Percentiles rank a stretch among this genome's conserved stretches.
These are phyloP conservation scores for Eucalyptus caleyi DNA, from an alignment of 345 rosid genomes.

Conservation along the genomic window DNA sequence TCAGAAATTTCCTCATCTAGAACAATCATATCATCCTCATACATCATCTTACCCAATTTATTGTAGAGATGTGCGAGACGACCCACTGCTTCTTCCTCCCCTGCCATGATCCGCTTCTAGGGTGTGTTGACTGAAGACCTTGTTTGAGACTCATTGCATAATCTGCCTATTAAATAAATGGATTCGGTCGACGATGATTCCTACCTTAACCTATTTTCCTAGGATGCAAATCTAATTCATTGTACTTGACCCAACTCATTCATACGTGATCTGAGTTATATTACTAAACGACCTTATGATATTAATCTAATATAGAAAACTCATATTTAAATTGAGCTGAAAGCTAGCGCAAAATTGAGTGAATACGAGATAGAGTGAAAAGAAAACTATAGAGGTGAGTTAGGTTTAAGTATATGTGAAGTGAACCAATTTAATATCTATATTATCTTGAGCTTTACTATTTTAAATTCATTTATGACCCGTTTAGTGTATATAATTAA, in stretches of 20 bases:
- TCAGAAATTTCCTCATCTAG: too few relatives aligned
- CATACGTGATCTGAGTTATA: not conserved
- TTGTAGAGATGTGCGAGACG: too few relatives aligned
- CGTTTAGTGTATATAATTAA: not conserved
- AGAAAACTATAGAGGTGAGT: not conserved
- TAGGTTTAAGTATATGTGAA: too few relatives aligned
- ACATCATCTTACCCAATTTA: too few relatives aligned
- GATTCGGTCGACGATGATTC: not conserved
- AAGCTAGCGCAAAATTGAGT: fast-evolving
- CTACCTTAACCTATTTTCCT: not conserved
- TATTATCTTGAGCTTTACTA: not conserved
- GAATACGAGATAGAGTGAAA: too few relatives aligned
- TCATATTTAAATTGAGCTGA: not conserved
- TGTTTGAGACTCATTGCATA: not conserved
- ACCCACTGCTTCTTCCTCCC: too few relatives aligned
- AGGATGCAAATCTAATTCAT: not conserved
- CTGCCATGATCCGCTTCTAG: too few relatives aligned
- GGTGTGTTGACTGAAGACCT: too few relatives aligned
- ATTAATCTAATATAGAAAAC: too few relatives aligned
- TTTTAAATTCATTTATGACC: not conserved
- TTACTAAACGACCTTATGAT: too few relatives aligned
- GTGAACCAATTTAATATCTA: not conserved
- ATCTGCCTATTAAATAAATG: not conserved
- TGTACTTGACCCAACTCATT: not conserved
- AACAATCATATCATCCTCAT: too few relatives aligned